Percentiles rank a stretch among this genome's conserved stretches.
Evolutionary conservation across 768 basidiomycete genomes (phyloP).

Genomic region (Collybia mongolica): DNA sequence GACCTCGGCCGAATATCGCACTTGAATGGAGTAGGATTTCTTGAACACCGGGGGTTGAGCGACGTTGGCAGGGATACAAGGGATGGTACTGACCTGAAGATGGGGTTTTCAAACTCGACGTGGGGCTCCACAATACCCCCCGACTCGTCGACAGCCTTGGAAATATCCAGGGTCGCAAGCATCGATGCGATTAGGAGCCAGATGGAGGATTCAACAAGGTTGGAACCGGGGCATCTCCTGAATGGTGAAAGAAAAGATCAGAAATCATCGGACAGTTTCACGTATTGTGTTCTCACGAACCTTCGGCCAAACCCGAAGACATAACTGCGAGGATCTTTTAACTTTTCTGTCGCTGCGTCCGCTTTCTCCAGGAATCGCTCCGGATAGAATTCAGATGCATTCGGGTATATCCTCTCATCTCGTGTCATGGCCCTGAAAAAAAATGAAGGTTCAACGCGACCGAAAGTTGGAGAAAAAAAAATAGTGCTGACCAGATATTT

Average conservation of each 20-base stretch:
- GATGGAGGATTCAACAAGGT: slow-evolving; percentile 61
- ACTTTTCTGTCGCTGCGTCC: slow-evolving; percentile 24
- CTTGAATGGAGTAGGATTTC: slow-evolving; percentile 46
- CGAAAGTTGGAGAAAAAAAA: background rate
- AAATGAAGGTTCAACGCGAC: background rate
- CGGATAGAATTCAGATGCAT: slow-evolving; percentile 51
- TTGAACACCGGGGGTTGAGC: slow-evolving; percentile 14
- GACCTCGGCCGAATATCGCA: slow-evolving; percentile 52
- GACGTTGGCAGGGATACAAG: slow-evolving; percentile 2
- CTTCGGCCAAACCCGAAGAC: slow-evolving; percentile 43
- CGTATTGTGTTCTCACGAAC: slow-evolving; percentile 17
- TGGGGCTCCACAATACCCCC: slow-evolving; percentile 49
- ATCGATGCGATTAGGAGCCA: slow-evolving; percentile 59
- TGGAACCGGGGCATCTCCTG: slow-evolving; percentile 62
- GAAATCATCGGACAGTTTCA: too few species aligned
- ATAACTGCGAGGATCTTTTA: slow-evolving; percentile 29
- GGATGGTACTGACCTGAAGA: slow-evolving; percentile 49
- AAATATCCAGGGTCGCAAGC: slow-evolving; percentile 57
- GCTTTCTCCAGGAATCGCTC: slow-evolving; percentile 45
- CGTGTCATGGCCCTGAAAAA: slow-evolving; percentile 43
- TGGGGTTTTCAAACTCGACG: slow-evolving; percentile 54
- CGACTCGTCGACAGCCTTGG: slow-evolving; percentile 45
- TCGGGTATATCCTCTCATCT: slow-evolving; percentile 47
- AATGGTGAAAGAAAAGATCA: background rate
- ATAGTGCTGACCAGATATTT: slow-evolving; percentile 52